These are phyloP conservation scores for Fusarium caatingaense DNA, from an alignment of 2,329 filamentous ascomycete genomes.

Conservation along the genomic window DNA sequence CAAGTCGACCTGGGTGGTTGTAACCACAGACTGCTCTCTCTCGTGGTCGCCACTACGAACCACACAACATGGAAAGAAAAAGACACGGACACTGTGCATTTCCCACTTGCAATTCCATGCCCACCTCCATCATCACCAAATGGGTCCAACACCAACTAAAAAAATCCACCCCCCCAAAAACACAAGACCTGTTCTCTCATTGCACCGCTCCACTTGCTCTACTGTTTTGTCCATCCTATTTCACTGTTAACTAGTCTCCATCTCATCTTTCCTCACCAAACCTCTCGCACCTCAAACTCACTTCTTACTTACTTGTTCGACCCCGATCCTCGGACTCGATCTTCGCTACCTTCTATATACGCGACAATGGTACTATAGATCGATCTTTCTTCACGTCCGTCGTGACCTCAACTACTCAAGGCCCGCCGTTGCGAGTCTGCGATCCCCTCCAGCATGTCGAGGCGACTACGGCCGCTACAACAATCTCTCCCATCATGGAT, in stretches of 20 bases:
- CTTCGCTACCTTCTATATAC: slow-evolving; percentile 16
- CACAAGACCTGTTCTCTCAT: slow-evolving; percentile 42
- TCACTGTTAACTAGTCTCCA: slow-evolving; percentile 34
- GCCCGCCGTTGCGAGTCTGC: slow-evolving; percentile 44
- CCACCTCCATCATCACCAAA: slow-evolving; percentile 46
- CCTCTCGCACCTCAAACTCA: slow-evolving; percentile 25
- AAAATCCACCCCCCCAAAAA: slow-evolving; percentile 42
- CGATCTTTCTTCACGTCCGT: slow-evolving; percentile 36
- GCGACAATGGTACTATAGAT: slow-evolving; percentile 46
- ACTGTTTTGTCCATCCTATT: slow-evolving; percentile 40
- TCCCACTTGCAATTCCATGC: slow-evolving; percentile 32
- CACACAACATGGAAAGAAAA: slow-evolving; percentile 13
- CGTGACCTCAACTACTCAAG: slow-evolving; percentile 39
- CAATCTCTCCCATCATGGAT: slow-evolving; percentile 46
- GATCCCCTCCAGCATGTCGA: slow-evolving; percentile 44
- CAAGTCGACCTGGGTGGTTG: neutral
- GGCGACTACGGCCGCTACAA: slow-evolving; percentile 38
- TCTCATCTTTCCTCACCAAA: slow-evolving; percentile 39
- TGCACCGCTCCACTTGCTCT: slow-evolving; percentile 41
- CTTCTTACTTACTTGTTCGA: slow-evolving; percentile 11
- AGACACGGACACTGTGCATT: slow-evolving; percentile 26
- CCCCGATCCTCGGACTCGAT: slow-evolving; percentile 12
- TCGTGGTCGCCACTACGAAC: slow-evolving; percentile 20
- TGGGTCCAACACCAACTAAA: slow-evolving; percentile 43
- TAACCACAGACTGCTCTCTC: neutral